Evolutionary conservation across 2,329 filamentous ascomycete species (phyloP).

Genomic region (Sporothrix globosa): DNA sequence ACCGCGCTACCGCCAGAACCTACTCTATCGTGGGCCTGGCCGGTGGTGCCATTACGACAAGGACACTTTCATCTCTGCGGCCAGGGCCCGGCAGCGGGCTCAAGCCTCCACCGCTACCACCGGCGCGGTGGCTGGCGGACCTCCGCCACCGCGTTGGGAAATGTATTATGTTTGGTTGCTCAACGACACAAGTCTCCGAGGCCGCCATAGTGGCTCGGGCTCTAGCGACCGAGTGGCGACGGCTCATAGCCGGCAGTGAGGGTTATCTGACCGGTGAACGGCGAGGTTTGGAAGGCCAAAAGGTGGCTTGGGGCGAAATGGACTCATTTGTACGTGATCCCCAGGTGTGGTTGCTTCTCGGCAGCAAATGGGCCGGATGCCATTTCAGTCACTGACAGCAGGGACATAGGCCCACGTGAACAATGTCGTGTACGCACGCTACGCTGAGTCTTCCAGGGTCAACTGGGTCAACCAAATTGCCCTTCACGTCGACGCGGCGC

Average conservation of each 20-base stretch:
- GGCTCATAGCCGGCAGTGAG: conserved; percentile 71
- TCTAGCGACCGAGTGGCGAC: conserved; percentile 69
- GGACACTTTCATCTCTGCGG: neutral
- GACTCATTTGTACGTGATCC: conserved; percentile 53
- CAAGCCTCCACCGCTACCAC: neutral
- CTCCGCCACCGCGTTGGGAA: conserved; percentile 69
- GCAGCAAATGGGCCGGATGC: neutral
- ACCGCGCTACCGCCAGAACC: neutral
- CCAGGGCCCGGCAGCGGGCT: neutral
- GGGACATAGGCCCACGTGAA: conserved; percentile 68
- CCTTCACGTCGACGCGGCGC: conserved; percentile 60
- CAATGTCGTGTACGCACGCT: conserved; percentile 81
- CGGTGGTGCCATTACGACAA: neutral
- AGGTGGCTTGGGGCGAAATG: conserved; percentile 85
- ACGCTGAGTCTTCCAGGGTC: conserved; percentile 78
- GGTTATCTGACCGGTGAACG: conserved; percentile 70
- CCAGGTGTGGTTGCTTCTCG: neutral
- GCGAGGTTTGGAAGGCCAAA: conserved; percentile 65
- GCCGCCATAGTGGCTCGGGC: conserved; percentile 63
- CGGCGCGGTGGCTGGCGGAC: conserved; percentile 67
- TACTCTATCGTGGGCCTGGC: neutral
- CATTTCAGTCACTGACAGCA: neutral
- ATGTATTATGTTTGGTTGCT: conserved; percentile 74
- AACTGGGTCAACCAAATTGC: conserved; percentile 77
- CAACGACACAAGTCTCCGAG: conserved; percentile 57